Percentiles rank a stretch among this genome's conserved stretches.
These are phyloP conservation scores for Potentilla sterilis DNA, from an alignment of 306 rosid species.

Conservation along the genomic window DNA sequence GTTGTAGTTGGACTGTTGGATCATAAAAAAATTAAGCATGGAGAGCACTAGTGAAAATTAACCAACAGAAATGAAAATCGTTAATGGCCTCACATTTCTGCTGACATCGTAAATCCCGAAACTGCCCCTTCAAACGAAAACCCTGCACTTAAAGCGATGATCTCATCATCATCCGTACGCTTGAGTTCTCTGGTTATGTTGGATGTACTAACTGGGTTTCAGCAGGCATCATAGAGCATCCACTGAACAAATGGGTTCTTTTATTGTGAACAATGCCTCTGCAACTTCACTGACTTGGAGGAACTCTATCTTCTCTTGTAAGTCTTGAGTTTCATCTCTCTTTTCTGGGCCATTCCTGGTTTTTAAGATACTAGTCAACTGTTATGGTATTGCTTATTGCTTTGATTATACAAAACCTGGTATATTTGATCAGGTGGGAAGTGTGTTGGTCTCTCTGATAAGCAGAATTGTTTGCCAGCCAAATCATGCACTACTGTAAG, in stretches of 20 bases:
- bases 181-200: neutral
- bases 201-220: neutral
- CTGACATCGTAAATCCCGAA: neutral
- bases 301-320: conserved; percentile 31
- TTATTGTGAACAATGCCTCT: conserved; percentile 15
- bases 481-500: conserved; percentile 34
- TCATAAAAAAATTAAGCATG: too few relatives aligned
- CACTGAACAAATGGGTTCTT: conserved; percentile 25
- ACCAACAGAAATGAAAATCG: neutral
- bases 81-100: conserved; percentile 2
- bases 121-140: neutral
- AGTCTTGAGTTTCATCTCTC: conserved; percentile 1
- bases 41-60: neutral
- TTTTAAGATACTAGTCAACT: neutral
- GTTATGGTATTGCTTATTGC: neutral
- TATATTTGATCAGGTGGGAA: conserved; percentile 38
- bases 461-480: conserved; percentile 27
- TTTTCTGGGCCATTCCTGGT: neutral
- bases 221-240: neutral
- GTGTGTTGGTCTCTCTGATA: conserved; percentile 16
- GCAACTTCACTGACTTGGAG: conserved; percentile 18
- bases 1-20: too few relatives aligned
- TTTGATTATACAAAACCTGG: conserved; percentile 20
- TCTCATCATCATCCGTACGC: neutral
- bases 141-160: neutral